Conservation (phyloP, 768 basidiomycete species). For the Hygrophoropsis aurantiaca region DNA sequence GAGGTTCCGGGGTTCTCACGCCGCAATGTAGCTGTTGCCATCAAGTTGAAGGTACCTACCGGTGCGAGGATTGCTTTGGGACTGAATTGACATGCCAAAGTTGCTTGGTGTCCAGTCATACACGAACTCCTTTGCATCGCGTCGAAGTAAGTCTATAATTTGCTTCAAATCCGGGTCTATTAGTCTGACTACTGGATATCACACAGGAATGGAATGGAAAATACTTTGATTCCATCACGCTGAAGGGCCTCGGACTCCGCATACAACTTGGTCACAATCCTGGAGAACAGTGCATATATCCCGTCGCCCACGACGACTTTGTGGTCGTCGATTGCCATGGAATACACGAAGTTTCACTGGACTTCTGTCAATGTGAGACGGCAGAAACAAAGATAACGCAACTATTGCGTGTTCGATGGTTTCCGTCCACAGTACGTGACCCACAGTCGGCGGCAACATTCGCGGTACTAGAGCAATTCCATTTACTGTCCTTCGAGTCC, state of each 20-base stretch:
- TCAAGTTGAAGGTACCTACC: too few species aligned
- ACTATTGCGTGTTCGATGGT: conserved; percentile 30
- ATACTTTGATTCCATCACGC: conserved; percentile 9
- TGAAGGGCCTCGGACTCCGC: conserved; percentile 17
- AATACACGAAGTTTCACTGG: conserved; percentile 22
- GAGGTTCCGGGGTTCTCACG: too few species aligned
- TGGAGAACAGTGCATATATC: conserved; percentile 9
- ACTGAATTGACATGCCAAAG: too few species aligned
- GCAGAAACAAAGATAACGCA: conserved; percentile 22
- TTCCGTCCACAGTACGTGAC: conserved; percentile 24
- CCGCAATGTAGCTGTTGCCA: too few species aligned
- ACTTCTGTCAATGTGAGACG: conserved; percentile 26
- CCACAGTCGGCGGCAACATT: conserved; percentile 34
- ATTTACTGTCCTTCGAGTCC: conserved; percentile 27
- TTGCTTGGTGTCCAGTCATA: too few species aligned
- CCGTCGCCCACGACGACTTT: conserved; percentile 18
- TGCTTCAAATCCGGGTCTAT: too few species aligned
- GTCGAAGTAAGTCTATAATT: too few species aligned
- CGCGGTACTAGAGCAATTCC: conserved; percentile 26
- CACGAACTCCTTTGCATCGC: too few species aligned
- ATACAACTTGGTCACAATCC: conserved; percentile 20
- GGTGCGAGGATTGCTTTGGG: too few species aligned
- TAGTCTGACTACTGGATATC: too few species aligned
- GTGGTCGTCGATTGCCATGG: conserved; percentile 22
- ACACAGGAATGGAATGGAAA: conserved; percentile 12